Evolutionary conservation across 2,329 filamentous ascomycete genomes (phyloP), one percentile per base, ranked within the genome.

Genomic region (Fusarium staphyleae): DNA sequence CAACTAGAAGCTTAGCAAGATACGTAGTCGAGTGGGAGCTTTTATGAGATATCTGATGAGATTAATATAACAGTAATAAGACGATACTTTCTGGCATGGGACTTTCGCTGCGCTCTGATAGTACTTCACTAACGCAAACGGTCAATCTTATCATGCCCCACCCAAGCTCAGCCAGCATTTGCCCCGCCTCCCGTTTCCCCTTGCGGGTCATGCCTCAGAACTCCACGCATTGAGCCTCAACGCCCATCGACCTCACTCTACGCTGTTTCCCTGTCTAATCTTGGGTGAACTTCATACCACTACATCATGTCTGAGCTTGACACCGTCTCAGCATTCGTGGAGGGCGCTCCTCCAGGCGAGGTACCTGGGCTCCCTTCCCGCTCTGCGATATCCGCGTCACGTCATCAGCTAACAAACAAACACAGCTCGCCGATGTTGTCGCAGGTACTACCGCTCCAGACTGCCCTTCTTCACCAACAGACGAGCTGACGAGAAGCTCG

Each of bases 311-410:
- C 74, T 30, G 70, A 75, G 24, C 60, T 76, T 41, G 73, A 76
- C 55, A 75, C 66, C 15, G 81, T 91, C 62, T 89, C 92, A 65
- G 88, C 92, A 44, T 99, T 98, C 74, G 88, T 99, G 63, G 88
- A 96, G 78, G 91, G 91, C 70, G 92, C 95, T 68, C 95, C 95
- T 40, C 95, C 95, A 16, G 95, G 95, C 80, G 95, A 99, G 89
- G 93, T 96, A 85, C 68, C 77, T 74, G 5, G 7, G 62, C 61
- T 57, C 59, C 48, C 34, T 40, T 37, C 34, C 41, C 42, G 40
- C 44, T 46, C 30, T 35, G 16, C 18, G 14, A 45, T 30, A 48
- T 57, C 48, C 49, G 48, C 54, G 53, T 63, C 61, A 57, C 46
- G 28, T 48, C 57, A 55, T 67, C 53, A 65, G 68, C 72, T 74